Base-by-base conservation (phyloP, 805 yeast genomes). In the Cyberlindnera sargentensis region DNA sequence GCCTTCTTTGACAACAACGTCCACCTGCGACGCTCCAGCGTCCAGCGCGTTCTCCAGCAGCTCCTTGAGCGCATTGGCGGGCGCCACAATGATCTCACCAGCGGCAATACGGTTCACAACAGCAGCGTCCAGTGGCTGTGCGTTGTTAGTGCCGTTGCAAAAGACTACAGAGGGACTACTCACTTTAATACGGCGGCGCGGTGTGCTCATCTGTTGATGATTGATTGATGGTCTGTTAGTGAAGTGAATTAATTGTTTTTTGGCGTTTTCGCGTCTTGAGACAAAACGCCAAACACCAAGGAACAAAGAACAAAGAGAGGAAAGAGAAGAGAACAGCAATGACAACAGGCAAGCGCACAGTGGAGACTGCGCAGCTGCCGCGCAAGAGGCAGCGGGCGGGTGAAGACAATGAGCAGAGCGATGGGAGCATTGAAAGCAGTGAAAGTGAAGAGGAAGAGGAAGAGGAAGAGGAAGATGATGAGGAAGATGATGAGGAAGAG, bases 41-140 rank as follows among this genome's bases (percentile, higher is more conserved):
- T 93, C 99, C 9, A 93, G 78, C 5, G 95, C 76, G 67, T 93
- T 93, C 65, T 93, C 99, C 47, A 93, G 66, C 67, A 93, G 68
- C 61, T 93, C 99, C 59, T 93, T 93, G 35, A 93, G 66, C 0
- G 99, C 99, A 60, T 91, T 93, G 5, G 91, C 84, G 0, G 99
- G 98, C 4, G 90, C 91, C 27, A 90, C 75, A 45, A 93, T 86
- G 64, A 93, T 87, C 65, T 93, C 98, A 1, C 99, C 99, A 1
- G 99, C 99, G 0, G 99, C 99, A 27, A 93, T 93, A 48, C 82
- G 76, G 61, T 89, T 90, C 39, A 93, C 85, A 23, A 90, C 97
- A 3, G 77, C 61, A 11, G 67, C 67, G 37, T 83, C 93, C 25
- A 91, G 72, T 15, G 76, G 66, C 64, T 67, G 34, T 15, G 4